Conservation (phyloP, 257 asterid genomes). For the Craterostigma plantagineum region DNA sequence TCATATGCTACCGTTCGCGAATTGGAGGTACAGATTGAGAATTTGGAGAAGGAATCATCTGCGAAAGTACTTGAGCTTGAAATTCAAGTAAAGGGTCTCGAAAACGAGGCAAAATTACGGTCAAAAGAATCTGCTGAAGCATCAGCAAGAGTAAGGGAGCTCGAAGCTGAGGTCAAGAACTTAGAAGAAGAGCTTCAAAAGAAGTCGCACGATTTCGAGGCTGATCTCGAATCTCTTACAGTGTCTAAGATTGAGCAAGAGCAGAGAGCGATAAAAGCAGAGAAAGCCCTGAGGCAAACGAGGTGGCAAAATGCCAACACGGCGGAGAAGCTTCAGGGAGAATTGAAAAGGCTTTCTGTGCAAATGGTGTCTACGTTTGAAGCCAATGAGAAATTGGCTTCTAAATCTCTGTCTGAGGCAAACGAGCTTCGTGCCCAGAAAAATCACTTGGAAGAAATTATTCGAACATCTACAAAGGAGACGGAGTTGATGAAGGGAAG, state of each 20-base stretch:
- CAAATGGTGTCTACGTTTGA: constrained; percentile 76
- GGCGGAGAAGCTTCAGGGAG: constrained; percentile 81
- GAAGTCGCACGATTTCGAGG: constrained; percentile 59
- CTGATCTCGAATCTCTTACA: constrained; percentile 51
- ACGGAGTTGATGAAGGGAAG: constrained; percentile 17
- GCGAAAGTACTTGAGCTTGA: too few species aligned
- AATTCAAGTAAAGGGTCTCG: constrained; percentile 12
- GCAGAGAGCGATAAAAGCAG: constrained; percentile 79
- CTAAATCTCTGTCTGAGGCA: constrained; percentile 72
- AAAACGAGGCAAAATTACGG: constrained; percentile 35
- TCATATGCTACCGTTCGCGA: constrained; percentile 29
- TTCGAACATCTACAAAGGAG: constrained; percentile 38
- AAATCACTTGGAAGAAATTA: constrained; percentile 34
- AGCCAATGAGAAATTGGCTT: constrained; percentile 72
- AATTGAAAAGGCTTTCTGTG: constrained; percentile 53
- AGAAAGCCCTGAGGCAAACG: constrained; percentile 73
- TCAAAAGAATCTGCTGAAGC: constrained; percentile 20
- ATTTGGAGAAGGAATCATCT: background rate
- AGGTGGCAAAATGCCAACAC: constrained; percentile 60
- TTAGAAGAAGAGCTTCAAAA: constrained; percentile 66
- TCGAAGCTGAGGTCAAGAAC: constrained; percentile 31
- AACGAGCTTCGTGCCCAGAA: constrained; percentile 57
- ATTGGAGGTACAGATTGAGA: constrained; percentile 56
- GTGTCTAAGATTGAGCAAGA: constrained; percentile 80
- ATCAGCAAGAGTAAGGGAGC: constrained; percentile 21